Conservation (phyloP, 257 asterid genomes). For the Nicotiana attenuata region DNA sequence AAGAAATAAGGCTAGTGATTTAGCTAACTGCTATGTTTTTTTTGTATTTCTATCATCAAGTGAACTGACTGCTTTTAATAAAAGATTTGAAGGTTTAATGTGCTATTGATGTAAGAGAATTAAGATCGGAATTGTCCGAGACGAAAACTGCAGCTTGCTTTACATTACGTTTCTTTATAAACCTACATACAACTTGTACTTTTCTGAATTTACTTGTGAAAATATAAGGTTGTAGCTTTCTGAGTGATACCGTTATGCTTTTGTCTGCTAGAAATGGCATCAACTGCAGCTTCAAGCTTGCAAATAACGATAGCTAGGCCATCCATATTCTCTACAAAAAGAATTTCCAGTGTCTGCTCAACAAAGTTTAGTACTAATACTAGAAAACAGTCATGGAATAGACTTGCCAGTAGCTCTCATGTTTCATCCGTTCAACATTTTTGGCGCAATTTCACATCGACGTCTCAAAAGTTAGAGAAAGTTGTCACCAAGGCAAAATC, state of each 20-base stretch:
- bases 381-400: slow-evolving; percentile 35
- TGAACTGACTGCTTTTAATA: background rate
- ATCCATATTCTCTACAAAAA: slow-evolving; percentile 39
- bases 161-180: background rate
- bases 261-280: slow-evolving; percentile 46
- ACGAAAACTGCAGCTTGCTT: background rate
- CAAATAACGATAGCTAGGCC: slow-evolving; percentile 53
- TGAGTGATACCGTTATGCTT: background rate
- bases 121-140: background rate
- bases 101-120: background rate
- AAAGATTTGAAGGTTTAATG: background rate
- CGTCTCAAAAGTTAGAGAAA: slow-evolving; percentile 35
- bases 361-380: slow-evolving; percentile 25
- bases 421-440: slow-evolving; percentile 43
- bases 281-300: slow-evolving; percentile 54
- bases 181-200: background rate
- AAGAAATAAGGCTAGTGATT: background rate
- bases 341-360: slow-evolving; percentile 23
- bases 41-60: background rate
- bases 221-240: background rate
- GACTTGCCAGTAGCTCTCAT: slow-evolving; percentile 46
- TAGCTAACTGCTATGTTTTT: background rate
- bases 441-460: slow-evolving; percentile 39
- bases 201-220: background rate
- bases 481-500: slow-evolving; percentile 55